Base-by-base conservation (phyloP, 179 eudicot genomes). In the Amaranthus tricolor region DNA sequence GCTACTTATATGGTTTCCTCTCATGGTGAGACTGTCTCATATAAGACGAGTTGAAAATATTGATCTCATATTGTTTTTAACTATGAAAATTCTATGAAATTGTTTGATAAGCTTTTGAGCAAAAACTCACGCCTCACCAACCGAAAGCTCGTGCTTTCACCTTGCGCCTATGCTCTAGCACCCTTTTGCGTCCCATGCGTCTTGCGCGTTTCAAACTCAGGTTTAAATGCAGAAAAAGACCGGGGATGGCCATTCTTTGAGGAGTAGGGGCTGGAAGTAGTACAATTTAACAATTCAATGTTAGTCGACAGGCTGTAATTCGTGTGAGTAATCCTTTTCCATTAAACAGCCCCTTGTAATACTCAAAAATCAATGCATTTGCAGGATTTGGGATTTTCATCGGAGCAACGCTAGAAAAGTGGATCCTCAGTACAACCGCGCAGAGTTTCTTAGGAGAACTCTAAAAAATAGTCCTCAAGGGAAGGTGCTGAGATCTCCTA, bases 391-490 rank as follows among this genome's bases (percentile, higher is more conserved):
- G 53, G 81, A 71, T 67, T 66, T 59, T 74, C 82, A 76, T 81
- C 62, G 72, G 73, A 65, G 72, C 62, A 80, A 81, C 73, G 69
- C 68, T 60, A 75, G 76, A 66, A 81, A 65, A 67, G 54, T 71
- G 61, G 80, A 74, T 51, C 75, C 79, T 43, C 85, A 65, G 56
- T 78, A 77, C 40, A 85, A 75, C 15, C 89, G 87, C 57, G 86
- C 95, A 50, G 98, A 89, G 77, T 93, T 93, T 80, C 83, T 80
- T 71, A 88, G 90, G 79, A 86, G 84, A 82, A 74, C 90, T 45
- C 76, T 81, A 50, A 83, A 75, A 55, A 47, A 51, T 61, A 78
- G 81, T 62, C 66, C 84, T 62, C 83, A 53, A 60, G 83, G 87
- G 66, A 85, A 55, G 79, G 61, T 80, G 14, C 78, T 78, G 88